Evolutionary conservation across 2,329 filamentous ascomycete genomes (phyloP), one percentile per base, ranked within the genome.

Genomic region (Colletotrichum tanaceti): DNA sequence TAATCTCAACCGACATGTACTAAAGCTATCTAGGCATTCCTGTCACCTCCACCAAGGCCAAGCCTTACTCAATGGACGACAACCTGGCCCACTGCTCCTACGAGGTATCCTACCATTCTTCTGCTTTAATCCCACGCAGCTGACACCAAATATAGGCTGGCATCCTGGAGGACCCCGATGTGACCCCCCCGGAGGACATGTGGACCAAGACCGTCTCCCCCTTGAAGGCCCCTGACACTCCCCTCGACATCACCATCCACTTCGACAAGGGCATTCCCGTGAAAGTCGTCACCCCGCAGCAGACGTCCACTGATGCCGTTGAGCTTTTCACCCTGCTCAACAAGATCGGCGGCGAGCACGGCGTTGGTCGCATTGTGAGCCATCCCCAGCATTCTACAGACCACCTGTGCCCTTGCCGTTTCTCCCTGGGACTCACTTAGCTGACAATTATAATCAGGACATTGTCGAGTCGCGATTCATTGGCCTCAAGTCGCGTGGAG

Each of bases 71-170:
- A 0, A 60, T 60, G 58, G 58, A 57, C 74, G 89, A 90, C 79
- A 92, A 93, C 81, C 76, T 93, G 74, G 91, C 90, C 64, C 92
- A 95, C 81, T 93, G 90, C 84, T 86, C 83, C 70, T 97, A 96
- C 79, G 93, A 97, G 84, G 47, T 41, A 44, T 5, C 4, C 22
- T 46, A 16, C 6, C 10, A 90, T 90, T 71, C 71, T 85, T 93
- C 68, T 24, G 14, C 20, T 16, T 11, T 20, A 6, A 16, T 32
- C 35, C 41, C 43, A 59, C 47, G 24, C 20, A 24, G 18, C 65
- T 72, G 49, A 73, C 54, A 18, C 18, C 13, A 14, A 41, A 47
- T 39, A 13, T 10, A 66, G 64, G 63, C 63, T 49, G 89, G 89
- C 75, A 90, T 89, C 71, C 84, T 91, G 53, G 89, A 91, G 78